These are phyloP conservation scores for Fraxinus quadrangulata DNA, from an alignment of 257 asterid species.

Conservation along the genomic window DNA sequence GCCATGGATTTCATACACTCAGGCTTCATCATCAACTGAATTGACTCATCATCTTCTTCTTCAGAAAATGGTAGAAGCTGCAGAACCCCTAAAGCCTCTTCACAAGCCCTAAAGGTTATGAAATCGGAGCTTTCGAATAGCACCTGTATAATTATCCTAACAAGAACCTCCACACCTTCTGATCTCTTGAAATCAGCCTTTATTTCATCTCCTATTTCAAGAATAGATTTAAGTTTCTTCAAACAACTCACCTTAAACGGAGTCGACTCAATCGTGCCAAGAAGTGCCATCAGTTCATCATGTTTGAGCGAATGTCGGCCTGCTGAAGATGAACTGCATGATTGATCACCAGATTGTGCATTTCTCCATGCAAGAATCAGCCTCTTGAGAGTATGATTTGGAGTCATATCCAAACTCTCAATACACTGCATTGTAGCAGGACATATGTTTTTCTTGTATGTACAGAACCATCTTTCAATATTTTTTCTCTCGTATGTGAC, in stretches of 20 bases:
- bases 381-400: slow-evolving; percentile 76
- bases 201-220: slow-evolving; percentile 46
- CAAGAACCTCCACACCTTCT: slow-evolving; percentile 65
- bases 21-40: slow-evolving; percentile 44
- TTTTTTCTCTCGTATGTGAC: slow-evolving; percentile 75
- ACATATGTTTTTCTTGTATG: slow-evolving; percentile 67
- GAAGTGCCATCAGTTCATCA: slow-evolving; percentile 49
- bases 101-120: slow-evolving; percentile 60
- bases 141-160: slow-evolving; percentile 55
- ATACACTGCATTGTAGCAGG: slow-evolving; percentile 82
- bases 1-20: slow-evolving; percentile 61
- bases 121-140: slow-evolving; percentile 57
- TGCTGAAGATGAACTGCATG: slow-evolving; percentile 8
- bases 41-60: slow-evolving; percentile 38
- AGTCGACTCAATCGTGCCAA: slow-evolving; percentile 51
- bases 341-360: slow-evolving; percentile 21
- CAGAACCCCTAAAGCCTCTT: slow-evolving; percentile 70
- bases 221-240: slow-evolving; percentile 44
- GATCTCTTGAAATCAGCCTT: slow-evolving; percentile 51
- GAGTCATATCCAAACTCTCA: slow-evolving; percentile 52
- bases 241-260: slow-evolving; percentile 74
- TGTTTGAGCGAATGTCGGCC: slow-evolving; percentile 27
- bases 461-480: slow-evolving; percentile 73
- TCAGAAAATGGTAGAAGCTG: slow-evolving; percentile 36
- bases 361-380: slow-evolving; percentile 58